Evolutionary conservation across 805 yeast species (phyloP), one percentile per base, ranked within the genome.

Genomic region (Cyberlindnera mrakii): DNA sequence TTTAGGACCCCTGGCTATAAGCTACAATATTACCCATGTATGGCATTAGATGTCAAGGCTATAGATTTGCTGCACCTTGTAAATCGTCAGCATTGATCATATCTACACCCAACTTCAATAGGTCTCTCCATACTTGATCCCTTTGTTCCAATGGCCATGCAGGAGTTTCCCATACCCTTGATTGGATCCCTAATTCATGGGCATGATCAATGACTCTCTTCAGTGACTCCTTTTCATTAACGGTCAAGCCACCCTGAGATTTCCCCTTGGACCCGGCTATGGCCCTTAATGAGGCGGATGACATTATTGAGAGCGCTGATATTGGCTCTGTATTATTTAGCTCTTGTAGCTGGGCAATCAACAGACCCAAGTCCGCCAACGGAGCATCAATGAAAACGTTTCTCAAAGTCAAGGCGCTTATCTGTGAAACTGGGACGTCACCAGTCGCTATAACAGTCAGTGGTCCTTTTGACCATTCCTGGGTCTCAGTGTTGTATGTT

Each of bases 121-220:
- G 62, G 43, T 74, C 76, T 40, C 61, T 52, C 77, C 83, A 76
- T 33, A 80, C 70, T 3, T 56, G 55, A 37, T 72, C 58, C 45
- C 77, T 68, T 25, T 65, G 57, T 13, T 53, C 46, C 3, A 59
- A 57, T 4, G 90, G 89, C 88, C 88, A 82, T 40, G 67, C 67
- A 1, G 86, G 80, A 8, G 78, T 79, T 16, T 81, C 89, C 90
- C 90, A 84, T 27, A 82, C 65, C 43, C 91, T 65, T 0, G 86
- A 75, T 49, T 71, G 68, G 33, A 82, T 53, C 11, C 77, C 76
- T 39, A 63, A 45, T 3, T 59, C 53, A 51, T 81, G 86, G 2
- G 85, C 81, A 14, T 45, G 42, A 3, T 46, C 43, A 14, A 62
- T 47, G 6, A 41, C 39, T 0, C 6, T 40, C 9, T 62, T 60